A percentile compares a stretch with the other conserved stretches of the same genome.
These are phyloP conservation scores for Sungouiella blattae DNA, from an alignment of 805 yeast genomes.

Conservation along the genomic window DNA sequence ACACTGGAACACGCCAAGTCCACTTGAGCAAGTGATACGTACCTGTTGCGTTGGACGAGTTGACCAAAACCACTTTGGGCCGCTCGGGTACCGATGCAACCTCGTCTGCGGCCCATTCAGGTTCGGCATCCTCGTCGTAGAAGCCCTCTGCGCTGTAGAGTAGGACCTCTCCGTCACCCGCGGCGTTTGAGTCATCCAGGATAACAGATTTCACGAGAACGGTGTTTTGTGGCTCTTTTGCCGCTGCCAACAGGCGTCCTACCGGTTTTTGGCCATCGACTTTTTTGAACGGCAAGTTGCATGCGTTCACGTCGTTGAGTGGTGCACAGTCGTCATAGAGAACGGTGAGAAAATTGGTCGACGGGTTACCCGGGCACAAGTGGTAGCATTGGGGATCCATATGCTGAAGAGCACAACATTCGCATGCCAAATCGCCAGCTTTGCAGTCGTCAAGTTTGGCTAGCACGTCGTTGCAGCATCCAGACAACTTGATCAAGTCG, in stretches of 20 bases:
- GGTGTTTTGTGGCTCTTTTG: no score
- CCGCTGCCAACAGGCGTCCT: no score
- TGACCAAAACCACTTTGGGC: background rate
- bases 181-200: background rate
- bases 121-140: background rate
- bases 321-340: slow-evolving; percentile 44
- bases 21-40: no score
- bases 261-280: slow-evolving; percentile 24
- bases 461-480: slow-evolving; percentile 47
- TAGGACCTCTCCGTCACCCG: background rate
- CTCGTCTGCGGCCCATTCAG: background rate
- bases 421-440: slow-evolving; percentile 53
- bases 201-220: background rate
- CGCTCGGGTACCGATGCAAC: background rate
- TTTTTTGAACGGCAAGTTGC: slow-evolving; percentile 48
- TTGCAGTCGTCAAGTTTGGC: slow-evolving; percentile 47
- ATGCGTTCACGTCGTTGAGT: slow-evolving; percentile 48
- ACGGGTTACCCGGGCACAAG: slow-evolving; percentile 47
- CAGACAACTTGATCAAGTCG: slow-evolving; percentile 39
- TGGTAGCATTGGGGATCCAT: slow-evolving; percentile 44
- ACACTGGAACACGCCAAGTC: no score
- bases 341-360: slow-evolving; percentile 44
- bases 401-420: slow-evolving; percentile 53
- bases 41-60: background rate
- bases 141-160: background rate